phyloP scores from a whole-genome alignment of 106 monocot species.

The Platanthera zijinensis region DNA sequence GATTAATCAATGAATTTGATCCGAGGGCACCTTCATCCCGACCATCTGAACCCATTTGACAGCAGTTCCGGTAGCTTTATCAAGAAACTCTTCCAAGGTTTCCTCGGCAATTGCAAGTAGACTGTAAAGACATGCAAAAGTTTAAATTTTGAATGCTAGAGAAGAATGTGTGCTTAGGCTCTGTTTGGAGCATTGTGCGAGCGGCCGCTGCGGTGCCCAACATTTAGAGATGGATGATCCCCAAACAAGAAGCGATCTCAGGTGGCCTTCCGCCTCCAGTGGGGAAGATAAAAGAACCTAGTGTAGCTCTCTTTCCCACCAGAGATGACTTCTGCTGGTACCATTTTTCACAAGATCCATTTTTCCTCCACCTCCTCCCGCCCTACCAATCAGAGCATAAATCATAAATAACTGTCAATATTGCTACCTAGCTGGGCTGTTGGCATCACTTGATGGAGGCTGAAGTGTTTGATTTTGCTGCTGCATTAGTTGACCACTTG shows the following conservation, averaged over 20 bases:
- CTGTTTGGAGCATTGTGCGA: too few species aligned
- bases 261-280: too few species aligned
- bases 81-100: slow-evolving; percentile 73
- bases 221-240: too few species aligned
- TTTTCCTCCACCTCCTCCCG: too few species aligned
- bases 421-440: slow-evolving; percentile 79
- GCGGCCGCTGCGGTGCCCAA: too few species aligned
- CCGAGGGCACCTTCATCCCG: slow-evolving; percentile 58
- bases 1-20: background rate
- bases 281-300: background rate
- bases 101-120: slow-evolving; percentile 83
- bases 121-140: slow-evolving; percentile 18
- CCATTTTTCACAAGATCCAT: too few species aligned
- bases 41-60: slow-evolving; percentile 86
- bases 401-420: background rate
- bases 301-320: too few species aligned
- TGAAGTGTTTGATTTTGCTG: slow-evolving; percentile 75
- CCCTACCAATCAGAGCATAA: background rate
- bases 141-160: background rate
- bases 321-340: too few species aligned
- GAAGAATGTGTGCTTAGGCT: background rate
- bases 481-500: slow-evolving; percentile 65
- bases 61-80: slow-evolving; percentile 83
- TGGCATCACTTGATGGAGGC: slow-evolving; percentile 75
- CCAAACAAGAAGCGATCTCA: too few species aligned